Conservation (phyloP, 805 yeast genomes). For the Suhomyces faveliae region DNA sequence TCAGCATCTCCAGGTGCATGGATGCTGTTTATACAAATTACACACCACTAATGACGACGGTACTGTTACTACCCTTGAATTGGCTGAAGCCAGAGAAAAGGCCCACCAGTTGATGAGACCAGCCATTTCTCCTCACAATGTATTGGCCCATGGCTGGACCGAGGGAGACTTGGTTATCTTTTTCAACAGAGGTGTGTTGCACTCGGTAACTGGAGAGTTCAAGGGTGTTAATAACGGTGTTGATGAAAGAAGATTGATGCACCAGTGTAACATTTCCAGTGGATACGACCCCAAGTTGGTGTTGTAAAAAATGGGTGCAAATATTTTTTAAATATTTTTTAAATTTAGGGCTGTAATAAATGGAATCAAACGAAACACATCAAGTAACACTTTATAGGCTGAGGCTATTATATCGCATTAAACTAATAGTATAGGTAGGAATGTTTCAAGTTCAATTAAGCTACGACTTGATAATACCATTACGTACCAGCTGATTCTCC, state of each 20-base stretch:
- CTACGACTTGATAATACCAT: too few relatives aligned
- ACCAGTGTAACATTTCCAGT: slow-evolving; percentile 89
- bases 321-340: too few relatives aligned
- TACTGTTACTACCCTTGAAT: slow-evolving; percentile 44
- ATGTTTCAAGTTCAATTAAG: too few relatives aligned
- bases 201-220: slow-evolving; percentile 88
- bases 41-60: slow-evolving; percentile 55
- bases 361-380: too few relatives aligned
- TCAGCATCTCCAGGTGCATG: slow-evolving; percentile 84
- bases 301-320: not conserved
- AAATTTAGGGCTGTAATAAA: too few relatives aligned
- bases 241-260: slow-evolving; percentile 83
- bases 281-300: slow-evolving; percentile 57
- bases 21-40: slow-evolving; percentile 76
- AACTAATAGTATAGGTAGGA: too few relatives aligned
- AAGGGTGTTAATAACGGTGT: slow-evolving; percentile 44
- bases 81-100: slow-evolving; percentile 71
- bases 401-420: too few relatives aligned
- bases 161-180: slow-evolving; percentile 84
- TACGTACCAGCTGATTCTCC: too few relatives aligned
- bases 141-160: slow-evolving; percentile 81
- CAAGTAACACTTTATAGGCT: too few relatives aligned
- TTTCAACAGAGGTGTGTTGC: slow-evolving; percentile 89
- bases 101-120: slow-evolving; percentile 81
- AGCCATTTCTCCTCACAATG: slow-evolving; percentile 68